Evolutionary conservation across 164 flowering plant species (phyloP), one percentile per base, ranked within the genome.

Genomic region (Akebia trifoliata): DNA sequence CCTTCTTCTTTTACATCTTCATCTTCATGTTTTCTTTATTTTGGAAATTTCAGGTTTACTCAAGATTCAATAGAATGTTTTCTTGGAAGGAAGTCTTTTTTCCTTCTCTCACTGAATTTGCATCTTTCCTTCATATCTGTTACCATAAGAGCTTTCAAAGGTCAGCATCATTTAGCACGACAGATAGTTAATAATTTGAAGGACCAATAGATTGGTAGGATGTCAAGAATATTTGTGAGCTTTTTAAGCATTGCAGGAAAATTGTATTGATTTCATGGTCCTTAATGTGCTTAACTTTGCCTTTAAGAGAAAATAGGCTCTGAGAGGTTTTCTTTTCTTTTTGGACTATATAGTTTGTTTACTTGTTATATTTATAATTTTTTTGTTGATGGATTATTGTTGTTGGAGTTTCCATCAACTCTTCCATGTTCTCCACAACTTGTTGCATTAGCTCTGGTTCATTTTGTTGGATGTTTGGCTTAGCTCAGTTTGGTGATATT

Each of bases 161-260:
- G 54, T 58, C 60, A 63, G 71, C 48, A 61, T 59, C 65, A 69
- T 69, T 66, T 67, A 62, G 55, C 52, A 59, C 61, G 49, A 35
- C 25, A 59, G 54, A 63, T 29, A 64, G 54, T 63, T 50, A 76
- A 77, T 74, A 77, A 77, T 65, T 38, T 62, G 54, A 57, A 64
- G 60, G 22, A 39, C 60, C 54, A 9, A 59, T 69, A 34, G 60
- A 70, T 43, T 57, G 57, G 63, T 68, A 56, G 73, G 53, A 44
- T 69, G 54, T 56, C 53, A 61, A 45, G 61, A 69, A 56, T 69
- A 57, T 60, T 50, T 55, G 22, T 28, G 46, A 61, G 32, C 25
- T 31, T 32, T 49, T 54, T 55, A 20, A 60, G 58, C 65, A 55
- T 54, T 32, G 28, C 45, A 49, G 48, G 60, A 54, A 25, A 45